Conservation (phyloP, 441 rosid genomes). For the Croton setiger region DNA sequence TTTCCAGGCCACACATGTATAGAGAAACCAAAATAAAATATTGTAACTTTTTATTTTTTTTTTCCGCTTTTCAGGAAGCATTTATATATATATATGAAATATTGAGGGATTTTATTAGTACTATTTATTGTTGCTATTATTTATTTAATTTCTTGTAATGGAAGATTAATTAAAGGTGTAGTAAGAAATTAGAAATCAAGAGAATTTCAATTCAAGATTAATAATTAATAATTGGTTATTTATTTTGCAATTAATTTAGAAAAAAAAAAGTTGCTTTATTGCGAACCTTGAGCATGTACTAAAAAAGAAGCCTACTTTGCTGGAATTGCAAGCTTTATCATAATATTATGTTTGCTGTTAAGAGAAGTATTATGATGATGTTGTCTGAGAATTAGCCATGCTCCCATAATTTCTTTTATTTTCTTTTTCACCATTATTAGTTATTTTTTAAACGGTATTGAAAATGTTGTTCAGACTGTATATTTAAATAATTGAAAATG, state of each 20-base stretch:
- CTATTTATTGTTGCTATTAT: not conserved
- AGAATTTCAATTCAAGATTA: not conserved
- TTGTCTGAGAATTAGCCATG: constrained; percentile 10
- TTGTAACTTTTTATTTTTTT: not conserved
- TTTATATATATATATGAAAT: not conserved
- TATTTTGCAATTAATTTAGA: constrained; percentile 16
- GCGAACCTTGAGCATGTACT: constrained; percentile 21
- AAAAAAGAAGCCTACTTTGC: constrained; percentile 38
- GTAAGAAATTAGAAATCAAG: constrained; percentile 17
- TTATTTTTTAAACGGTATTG: too few relatives aligned
- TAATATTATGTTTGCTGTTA: constrained; percentile 11
- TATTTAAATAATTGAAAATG: too few relatives aligned
- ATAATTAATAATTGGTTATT: too few relatives aligned
- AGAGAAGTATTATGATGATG: constrained; percentile 19
- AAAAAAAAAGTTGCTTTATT: constrained; percentile 22
- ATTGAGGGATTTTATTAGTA: too few relatives aligned
- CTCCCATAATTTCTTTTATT: constrained; percentile 8
- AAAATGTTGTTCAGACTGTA: too few relatives aligned
- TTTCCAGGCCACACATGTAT: constrained; percentile 31
- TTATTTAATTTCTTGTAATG: too few relatives aligned
- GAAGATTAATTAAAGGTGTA: too few relatives aligned
- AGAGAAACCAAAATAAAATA: too few relatives aligned
- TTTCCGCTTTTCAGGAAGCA: not conserved
- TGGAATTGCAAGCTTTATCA: constrained; percentile 33
- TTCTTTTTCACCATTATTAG: too few relatives aligned